These are phyloP conservation scores for Phytophthora capsici DNA, from an alignment of 352 stramenopile species.

Conservation along the genomic window DNA sequence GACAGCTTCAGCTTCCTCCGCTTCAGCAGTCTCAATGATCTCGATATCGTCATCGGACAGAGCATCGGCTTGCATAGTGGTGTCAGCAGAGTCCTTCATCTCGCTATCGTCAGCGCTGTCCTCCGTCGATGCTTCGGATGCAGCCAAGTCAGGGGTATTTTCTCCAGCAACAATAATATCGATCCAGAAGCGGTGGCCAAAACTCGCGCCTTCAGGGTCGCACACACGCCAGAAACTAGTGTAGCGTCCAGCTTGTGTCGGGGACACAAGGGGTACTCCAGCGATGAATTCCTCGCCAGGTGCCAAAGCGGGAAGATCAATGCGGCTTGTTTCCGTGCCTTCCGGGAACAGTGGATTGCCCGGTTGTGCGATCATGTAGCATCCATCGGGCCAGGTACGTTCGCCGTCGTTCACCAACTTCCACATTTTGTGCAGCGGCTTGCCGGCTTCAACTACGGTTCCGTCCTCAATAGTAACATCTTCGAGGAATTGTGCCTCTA, in stretches of 20 bases:
- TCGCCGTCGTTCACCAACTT: conserved; percentile 74
- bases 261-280: conserved; percentile 40
- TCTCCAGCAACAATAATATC: conserved; percentile 62
- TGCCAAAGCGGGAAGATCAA: conserved; percentile 43
- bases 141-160: conserved; percentile 2
- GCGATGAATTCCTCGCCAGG: conserved; percentile 42
- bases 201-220: conserved; percentile 62
- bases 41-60: conserved; percentile 46
- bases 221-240: conserved; percentile 86
- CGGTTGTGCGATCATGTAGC: conserved; percentile 46
- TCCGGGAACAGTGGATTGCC: conserved; percentile 46
- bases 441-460: conserved; percentile 58
- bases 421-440: conserved; percentile 74
- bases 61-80: conserved; percentile 11
- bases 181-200: conserved; percentile 89
- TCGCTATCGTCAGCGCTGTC: conserved; percentile 25
- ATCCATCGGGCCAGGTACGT: conserved; percentile 57
- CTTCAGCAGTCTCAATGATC: conserved; percentile 40
- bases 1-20: conserved; percentile 29
- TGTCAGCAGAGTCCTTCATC: conserved; percentile 20
- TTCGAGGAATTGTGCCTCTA: conserved; percentile 67
- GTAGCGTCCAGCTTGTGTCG: conserved; percentile 64
- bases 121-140: conserved; percentile 10
- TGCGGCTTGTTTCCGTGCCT: conserved; percentile 29
- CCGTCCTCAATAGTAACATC: conserved; percentile 84